Base-by-base conservation (phyloP, 2,329 filamentous ascomycete species). In the Diaporthe vaccinii region DNA sequence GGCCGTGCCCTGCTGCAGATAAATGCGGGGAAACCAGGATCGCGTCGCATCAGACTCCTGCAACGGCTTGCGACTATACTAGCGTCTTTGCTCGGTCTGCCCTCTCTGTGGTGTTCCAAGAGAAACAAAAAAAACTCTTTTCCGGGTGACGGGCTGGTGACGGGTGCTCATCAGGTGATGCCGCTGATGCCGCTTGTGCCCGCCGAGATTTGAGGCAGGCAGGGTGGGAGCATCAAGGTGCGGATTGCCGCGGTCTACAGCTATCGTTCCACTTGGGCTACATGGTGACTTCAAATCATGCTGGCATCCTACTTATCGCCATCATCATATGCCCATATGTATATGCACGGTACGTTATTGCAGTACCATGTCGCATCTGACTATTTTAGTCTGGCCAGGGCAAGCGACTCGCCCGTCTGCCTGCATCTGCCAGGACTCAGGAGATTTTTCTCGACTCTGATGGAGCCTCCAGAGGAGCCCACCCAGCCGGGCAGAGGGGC, bases 11-110 rank as follows among this genome's bases (percentile, higher is more conserved):
- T 73, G 71, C 71, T 73, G 71, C 71, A 71, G 68, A 71, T 71
- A 76, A 75, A 75, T 76, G 75, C 75, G 75, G 75, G 75, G 75
- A 76, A 73, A 71, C 57, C 65, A 74, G 72, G 67, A 68, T 74
- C 62, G 34, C 61, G 59, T 55, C 70, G 44, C 58, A 61, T 73
- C 44, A 49, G 46, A 69, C 65, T 69, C 65, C 65, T 69, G 65
- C 65, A 69, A 69, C 49, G 49, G 49, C 31, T 28, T 69, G 65
- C 65, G 31, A 55, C 65, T 69, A 69, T 39, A n/a, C 65, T 69
- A 69, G 65, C 49, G 65, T 41, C 65, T 31, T 53, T 36, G 49
- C 65, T 41, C 65, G 34, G 36, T 28, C 65, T 55, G 34, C 65
- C 65, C 22, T 31, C 46, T 41, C 65, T 55, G 49, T 69, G 65